Conservation (phyloP, 2,329 filamentous ascomycete species). For the Tympanopsis confertula region DNA sequence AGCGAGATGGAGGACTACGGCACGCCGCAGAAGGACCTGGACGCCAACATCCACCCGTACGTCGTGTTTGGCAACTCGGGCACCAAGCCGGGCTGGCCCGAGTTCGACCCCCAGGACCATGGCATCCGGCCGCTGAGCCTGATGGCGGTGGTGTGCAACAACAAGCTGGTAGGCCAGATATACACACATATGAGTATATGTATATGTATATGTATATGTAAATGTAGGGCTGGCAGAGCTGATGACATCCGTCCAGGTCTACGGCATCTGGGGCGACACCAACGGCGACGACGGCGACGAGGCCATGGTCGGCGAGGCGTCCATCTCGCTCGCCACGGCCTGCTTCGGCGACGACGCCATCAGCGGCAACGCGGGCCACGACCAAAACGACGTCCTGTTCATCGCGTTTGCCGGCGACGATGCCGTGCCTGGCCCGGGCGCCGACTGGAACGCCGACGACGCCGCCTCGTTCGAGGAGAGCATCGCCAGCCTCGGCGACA, state of each 20-base stretch:
- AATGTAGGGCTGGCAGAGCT: too few species aligned
- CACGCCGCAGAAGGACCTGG: slow-evolving; percentile 26
- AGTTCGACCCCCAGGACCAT: slow-evolving; percentile 25
- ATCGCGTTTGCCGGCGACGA: slow-evolving; percentile 44
- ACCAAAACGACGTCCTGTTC: slow-evolving; percentile 45
- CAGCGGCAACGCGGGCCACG: slow-evolving; percentile 43
- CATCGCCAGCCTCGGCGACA: slow-evolving; percentile 36
- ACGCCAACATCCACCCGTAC: slow-evolving; percentile 38
- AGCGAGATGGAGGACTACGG: slow-evolving; percentile 22
- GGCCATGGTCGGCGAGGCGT: slow-evolving; percentile 41
- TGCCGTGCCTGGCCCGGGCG: slow-evolving; percentile 42
- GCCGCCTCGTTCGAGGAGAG: slow-evolving; percentile 39
- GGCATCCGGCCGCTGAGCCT: slow-evolving; percentile 38
- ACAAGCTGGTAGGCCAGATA: slow-evolving; percentile 23
- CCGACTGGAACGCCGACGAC: slow-evolving; percentile 39
- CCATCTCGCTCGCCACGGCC: slow-evolving; percentile 42
- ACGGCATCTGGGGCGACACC: slow-evolving; percentile 50
- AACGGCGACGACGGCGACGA: slow-evolving; percentile 38
- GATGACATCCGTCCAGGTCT: slow-evolving; percentile 23
- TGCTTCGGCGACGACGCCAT: slow-evolving; percentile 37
- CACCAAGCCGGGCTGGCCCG: slow-evolving; percentile 15
- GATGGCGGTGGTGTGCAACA: slow-evolving; percentile 40
- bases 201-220: too few species aligned
- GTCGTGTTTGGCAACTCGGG: slow-evolving; percentile 39
- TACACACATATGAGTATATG: not conserved